These are phyloP conservation scores for Penicillium desertorum DNA, from an alignment of 495 filamentous ascomycete species.

Conservation along the genomic window DNA sequence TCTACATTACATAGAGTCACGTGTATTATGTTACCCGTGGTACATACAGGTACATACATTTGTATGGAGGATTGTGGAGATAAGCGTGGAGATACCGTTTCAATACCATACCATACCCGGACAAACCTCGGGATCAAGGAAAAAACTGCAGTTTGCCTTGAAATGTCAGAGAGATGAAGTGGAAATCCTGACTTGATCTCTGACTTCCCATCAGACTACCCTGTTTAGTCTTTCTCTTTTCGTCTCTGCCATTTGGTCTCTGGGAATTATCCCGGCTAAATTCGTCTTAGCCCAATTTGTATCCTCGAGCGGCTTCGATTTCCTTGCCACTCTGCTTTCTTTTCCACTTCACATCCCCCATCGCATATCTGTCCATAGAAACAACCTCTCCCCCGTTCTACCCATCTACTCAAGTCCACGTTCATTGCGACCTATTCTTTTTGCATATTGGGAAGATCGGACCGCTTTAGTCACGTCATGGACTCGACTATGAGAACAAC, in stretches of 20 bases:
- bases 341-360: neutral
- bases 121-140: conserved; percentile 5
- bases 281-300: neutral
- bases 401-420: neutral
- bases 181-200: neutral
- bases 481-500: conserved; percentile 22
- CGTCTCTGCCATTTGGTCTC: neutral
- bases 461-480: conserved; percentile 16
- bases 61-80: conserved; percentile 1
- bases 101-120: conserved; percentile 8
- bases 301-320: conserved; percentile 10
- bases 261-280: neutral
- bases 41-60: no score
- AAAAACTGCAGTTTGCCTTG: conserved; percentile 2
- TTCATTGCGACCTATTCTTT: neutral
- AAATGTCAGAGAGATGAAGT: neutral
- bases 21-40: neutral
- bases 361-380: conserved; percentile 3
- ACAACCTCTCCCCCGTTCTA: neutral
- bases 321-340: conserved; percentile 10
- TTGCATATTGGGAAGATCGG: neutral
- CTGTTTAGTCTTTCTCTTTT: neutral
- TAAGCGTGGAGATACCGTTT: conserved; percentile 4
- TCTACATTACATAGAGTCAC: neutral
- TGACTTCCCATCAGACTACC: no score